Percentiles rank a stretch among this genome's conserved stretches.
These are phyloP conservation scores for Zhuliangozyma parablackwelliae DNA, from an alignment of 1,139 yeast species.

Conservation along the genomic window DNA sequence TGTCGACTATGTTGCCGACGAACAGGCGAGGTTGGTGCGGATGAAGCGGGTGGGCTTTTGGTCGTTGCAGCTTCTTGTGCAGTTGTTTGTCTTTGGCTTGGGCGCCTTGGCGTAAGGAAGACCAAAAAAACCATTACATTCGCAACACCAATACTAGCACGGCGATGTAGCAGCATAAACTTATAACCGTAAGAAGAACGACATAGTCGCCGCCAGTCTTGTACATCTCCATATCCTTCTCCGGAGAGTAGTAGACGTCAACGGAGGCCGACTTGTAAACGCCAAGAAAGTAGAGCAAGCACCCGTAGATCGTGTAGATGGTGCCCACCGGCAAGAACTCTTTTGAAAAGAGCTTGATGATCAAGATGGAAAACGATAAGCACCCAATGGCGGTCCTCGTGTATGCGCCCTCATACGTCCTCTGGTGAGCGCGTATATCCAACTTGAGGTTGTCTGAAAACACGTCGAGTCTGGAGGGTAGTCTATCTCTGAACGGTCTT, in stretches of 20 bases:
- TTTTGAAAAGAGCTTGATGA: conserved; percentile 48
- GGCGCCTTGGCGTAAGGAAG: conserved; percentile 38
- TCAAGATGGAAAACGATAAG: conserved; percentile 42
- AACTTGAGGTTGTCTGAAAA: conserved; percentile 37
- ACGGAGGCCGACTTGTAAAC: conserved; percentile 41
- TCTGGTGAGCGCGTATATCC: conserved; percentile 56
- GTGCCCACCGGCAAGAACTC: conserved; percentile 53
- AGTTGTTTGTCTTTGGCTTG: conserved; percentile 73
- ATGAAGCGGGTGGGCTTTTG: conserved; percentile 87
- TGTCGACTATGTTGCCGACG: conserved; percentile 84
- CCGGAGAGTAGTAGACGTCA: conserved; percentile 45
- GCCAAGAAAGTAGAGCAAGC: conserved; percentile 45
- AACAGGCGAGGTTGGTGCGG: conserved; percentile 66
- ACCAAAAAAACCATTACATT: conserved; percentile 23
- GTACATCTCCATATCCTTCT: conserved; percentile 35
- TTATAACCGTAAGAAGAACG: conserved; percentile 35
- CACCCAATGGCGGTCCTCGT: conserved; percentile 49
- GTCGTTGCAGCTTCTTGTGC: conserved; percentile 83
- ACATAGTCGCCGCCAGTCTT: conserved; percentile 52
- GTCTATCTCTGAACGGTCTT: conserved; percentile 14
- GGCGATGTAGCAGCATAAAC: conserved; percentile 43
- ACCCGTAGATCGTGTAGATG: conserved; percentile 50
- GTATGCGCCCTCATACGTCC: conserved; percentile 62
- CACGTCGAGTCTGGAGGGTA: conserved; percentile 32
- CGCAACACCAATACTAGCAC: conserved; percentile 39